Evolutionary conservation across 2,329 filamentous ascomycete genomes (phyloP).

Genomic region (Ceratocystiopsis minuta): DNA sequence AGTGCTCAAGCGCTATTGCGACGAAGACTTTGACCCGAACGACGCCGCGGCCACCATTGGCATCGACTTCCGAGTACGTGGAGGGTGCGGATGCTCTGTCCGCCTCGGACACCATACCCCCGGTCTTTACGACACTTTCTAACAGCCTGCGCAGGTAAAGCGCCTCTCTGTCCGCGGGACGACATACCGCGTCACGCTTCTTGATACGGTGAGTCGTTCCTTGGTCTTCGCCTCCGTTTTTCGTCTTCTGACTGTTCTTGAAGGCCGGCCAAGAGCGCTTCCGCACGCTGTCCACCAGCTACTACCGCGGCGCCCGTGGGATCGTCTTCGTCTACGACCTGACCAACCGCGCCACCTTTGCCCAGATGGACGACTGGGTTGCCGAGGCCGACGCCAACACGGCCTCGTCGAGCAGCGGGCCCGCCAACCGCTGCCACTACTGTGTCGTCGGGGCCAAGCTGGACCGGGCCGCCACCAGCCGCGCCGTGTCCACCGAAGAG

Average conservation of each 20-base stretch:
- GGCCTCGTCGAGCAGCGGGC: slow-evolving; percentile 7
- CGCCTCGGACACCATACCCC: no score
- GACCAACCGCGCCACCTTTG: slow-evolving; percentile 29
- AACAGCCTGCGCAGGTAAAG: slow-evolving; percentile 23
- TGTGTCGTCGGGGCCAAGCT: slow-evolving; percentile 30
- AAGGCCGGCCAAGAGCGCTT: slow-evolving; percentile 30
- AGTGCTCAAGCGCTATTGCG: slow-evolving; percentile 37
- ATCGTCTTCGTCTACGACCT: slow-evolving; percentile 32
- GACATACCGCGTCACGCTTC: slow-evolving; percentile 32
- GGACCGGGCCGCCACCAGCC: slow-evolving; percentile 24
- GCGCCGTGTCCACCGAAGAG: slow-evolving; percentile 28
- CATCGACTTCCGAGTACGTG: slow-evolving; percentile 34
- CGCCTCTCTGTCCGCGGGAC: slow-evolving; percentile 32
- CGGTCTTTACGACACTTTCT: no score
- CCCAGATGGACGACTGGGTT: slow-evolving; percentile 34
- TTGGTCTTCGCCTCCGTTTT: not conserved
- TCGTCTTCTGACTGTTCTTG: not conserved
- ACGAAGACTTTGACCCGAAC: slow-evolving; percentile 38
- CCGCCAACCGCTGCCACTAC: slow-evolving; percentile 3
- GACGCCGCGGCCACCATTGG: slow-evolving; percentile 36
- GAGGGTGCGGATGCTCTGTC: no score
- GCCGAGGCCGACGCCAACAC: slow-evolving; percentile 33
- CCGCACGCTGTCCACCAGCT: slow-evolving; percentile 30
- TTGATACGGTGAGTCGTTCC: slow-evolving; percentile 26
- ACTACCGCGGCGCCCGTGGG: slow-evolving; percentile 31